Evolutionary conservation across 2,329 filamentous ascomycete species (phyloP).

Genomic region (Ophiocordyceps robertsii): DNA sequence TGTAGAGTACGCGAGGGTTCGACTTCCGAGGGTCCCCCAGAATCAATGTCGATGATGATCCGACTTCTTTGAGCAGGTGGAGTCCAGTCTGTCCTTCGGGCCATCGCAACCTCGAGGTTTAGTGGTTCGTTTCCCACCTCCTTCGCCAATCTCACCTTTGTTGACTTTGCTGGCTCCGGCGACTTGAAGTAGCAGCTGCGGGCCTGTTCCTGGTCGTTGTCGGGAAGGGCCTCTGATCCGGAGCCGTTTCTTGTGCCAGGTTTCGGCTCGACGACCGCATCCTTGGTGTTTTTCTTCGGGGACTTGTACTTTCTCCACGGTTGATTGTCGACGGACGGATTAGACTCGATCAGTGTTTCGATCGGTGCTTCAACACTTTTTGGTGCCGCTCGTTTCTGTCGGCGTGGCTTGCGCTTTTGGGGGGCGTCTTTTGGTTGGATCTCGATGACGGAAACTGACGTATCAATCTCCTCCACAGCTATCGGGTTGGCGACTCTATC

Average conservation of each 20-base stretch:
- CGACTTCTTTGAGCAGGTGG: slow-evolving; percentile 35
- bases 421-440: slow-evolving; percentile 6
- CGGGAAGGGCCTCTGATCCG: not conserved
- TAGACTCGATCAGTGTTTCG: not conserved
- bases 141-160: slow-evolving; percentile 4
- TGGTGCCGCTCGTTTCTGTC: slow-evolving; percentile 5
- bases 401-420: slow-evolving; percentile 8
- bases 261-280: not conserved
- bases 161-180: slow-evolving; percentile 1
- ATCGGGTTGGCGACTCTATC: not conserved
- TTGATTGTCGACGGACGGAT: slow-evolving; percentile 12
- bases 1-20: slow-evolving; percentile 4
- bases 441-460: slow-evolving; percentile 9
- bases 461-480: slow-evolving; percentile 4
- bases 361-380: slow-evolving; percentile 2
- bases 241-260: not conserved
- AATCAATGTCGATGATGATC: slow-evolving; percentile 13
- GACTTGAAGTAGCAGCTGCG: not conserved
- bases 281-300: slow-evolving; percentile 1
- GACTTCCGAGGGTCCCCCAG: slow-evolving; percentile 16
- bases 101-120: slow-evolving; percentile 33
- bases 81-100: slow-evolving; percentile 53
- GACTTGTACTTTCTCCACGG: slow-evolving; percentile 23
- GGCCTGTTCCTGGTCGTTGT: slow-evolving; percentile 4
- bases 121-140: slow-evolving; percentile 18